phyloP scores from a whole-genome alignment of 2,329 filamentous ascomycete genomes.

The Aquanectria penicillioides region DNA sequence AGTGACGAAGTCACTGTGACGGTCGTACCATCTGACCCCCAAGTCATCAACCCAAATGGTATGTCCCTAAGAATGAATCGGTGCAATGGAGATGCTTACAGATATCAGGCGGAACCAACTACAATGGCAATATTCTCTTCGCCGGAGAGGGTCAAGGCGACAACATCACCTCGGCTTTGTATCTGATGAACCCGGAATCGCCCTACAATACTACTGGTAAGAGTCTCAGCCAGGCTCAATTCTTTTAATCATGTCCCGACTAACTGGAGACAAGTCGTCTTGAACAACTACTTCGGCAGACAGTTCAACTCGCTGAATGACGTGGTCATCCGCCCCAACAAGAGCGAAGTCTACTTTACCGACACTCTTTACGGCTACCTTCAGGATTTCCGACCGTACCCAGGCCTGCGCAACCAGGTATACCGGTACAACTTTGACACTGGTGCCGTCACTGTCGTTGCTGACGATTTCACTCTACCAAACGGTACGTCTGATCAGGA shows the following conservation, averaged over 20 bases:
- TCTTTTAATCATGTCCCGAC: neutral
- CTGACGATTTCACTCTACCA: constrained; percentile 65
- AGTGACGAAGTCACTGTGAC: constrained; percentile 52
- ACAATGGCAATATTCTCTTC: constrained; percentile 59
- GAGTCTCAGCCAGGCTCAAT: neutral
- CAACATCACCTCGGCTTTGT: constrained; percentile 37
- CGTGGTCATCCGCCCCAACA: constrained; percentile 61
- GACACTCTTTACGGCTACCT: constrained; percentile 69
- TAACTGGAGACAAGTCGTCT: constrained; percentile 48
- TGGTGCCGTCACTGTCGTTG: constrained; percentile 63
- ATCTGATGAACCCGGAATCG: constrained; percentile 42
- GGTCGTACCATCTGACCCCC: constrained; percentile 53
- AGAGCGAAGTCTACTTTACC: constrained; percentile 72
- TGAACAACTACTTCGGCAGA: constrained; percentile 69
- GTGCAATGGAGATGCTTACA: neutral
- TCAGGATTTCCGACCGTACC: constrained; percentile 65
- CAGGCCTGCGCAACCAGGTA: constrained; percentile 65
- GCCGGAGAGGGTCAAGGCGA: constrained; percentile 61
- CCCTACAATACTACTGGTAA: constrained; percentile 62
- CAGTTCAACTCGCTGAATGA: constrained; percentile 71
- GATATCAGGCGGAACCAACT: constrained; percentile 58
- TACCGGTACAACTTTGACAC: constrained; percentile 64
- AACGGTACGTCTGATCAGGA: constrained; percentile 54
- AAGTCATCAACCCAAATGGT: constrained; percentile 63
- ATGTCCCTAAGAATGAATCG: constrained; percentile 11